A percentile compares a stretch with the other conserved stretches of the same genome.
Conservation (phyloP, 1,139 yeast species). For the Candida sojae region DNA sequence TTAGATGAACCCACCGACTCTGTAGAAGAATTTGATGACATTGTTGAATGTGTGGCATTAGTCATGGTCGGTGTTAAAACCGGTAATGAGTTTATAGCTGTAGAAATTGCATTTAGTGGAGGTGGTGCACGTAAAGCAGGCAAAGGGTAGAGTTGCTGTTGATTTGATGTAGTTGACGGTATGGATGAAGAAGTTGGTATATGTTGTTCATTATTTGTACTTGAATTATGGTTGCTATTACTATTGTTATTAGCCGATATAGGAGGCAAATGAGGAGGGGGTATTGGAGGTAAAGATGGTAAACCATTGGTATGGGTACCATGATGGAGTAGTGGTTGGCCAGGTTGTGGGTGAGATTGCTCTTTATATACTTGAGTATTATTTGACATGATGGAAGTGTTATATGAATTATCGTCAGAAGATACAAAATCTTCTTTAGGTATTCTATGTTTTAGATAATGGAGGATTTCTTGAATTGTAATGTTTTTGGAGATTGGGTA, state of each 20-base stretch:
- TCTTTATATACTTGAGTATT: slow-evolving; percentile 2
- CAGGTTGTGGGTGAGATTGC: neutral
- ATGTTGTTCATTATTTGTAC: slow-evolving; percentile 1
- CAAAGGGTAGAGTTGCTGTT: slow-evolving; percentile 8
- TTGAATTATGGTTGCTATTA: slow-evolving; percentile 1
- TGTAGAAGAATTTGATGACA: slow-evolving; percentile 9
- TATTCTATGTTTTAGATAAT: too few species aligned
- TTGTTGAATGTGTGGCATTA: slow-evolving; percentile 12
- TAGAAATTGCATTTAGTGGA: slow-evolving; percentile 5
- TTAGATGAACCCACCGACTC: slow-evolving; percentile 8
- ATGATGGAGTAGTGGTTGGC: slow-evolving; percentile 1
- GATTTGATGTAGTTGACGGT: neutral
- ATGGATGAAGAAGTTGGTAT: slow-evolving; percentile 4
- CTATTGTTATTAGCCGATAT: neutral
- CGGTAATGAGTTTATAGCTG: slow-evolving; percentile 7
- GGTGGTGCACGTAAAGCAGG: slow-evolving; percentile 13
- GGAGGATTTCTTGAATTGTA: too few species aligned
- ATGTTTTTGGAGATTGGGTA: too few species aligned
- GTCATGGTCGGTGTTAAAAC: slow-evolving; percentile 11
- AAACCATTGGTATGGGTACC: neutral
- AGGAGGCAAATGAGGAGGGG: slow-evolving; percentile 5
- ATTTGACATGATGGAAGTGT: neutral
- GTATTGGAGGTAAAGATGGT: slow-evolving; percentile 3
- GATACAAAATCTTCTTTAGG: too few species aligned
- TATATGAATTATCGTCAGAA: too few species aligned